Percentiles rank a stretch among this genome's conserved stretches.
These are phyloP conservation scores for Iberis pinnata DNA, from an alignment of 345 rosid genomes.

Conservation along the genomic window DNA sequence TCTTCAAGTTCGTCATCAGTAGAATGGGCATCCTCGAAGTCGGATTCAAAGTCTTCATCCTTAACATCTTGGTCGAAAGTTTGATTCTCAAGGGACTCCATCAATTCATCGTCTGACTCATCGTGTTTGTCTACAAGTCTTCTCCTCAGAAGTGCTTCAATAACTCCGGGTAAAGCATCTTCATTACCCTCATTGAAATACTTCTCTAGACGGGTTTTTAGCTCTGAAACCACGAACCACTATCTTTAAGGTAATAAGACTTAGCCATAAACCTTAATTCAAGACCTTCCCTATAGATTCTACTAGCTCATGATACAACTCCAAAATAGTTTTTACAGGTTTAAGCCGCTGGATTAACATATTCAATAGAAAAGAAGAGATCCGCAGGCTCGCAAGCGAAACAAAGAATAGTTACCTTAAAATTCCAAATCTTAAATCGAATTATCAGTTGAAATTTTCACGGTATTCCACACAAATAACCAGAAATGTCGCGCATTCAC, in stretches of 20 bases:
- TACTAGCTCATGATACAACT: background rate
- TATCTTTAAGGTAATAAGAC: background rate
- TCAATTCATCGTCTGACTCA: constrained; percentile 69
- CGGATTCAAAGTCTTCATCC: constrained; percentile 64
- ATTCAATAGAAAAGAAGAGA: too few species aligned
- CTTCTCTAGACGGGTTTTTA: constrained; percentile 52
- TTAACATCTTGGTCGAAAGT: constrained; percentile 50
- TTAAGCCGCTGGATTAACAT: background rate
- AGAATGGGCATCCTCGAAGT: constrained; percentile 50
- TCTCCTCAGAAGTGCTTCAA: constrained; percentile 61
- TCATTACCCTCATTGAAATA: constrained; percentile 69
- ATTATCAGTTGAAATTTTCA: background rate
- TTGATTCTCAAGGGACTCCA: constrained; percentile 37
- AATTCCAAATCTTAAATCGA: background rate
- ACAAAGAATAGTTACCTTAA: background rate
- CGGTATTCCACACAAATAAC: background rate
- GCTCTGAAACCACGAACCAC: constrained; percentile 42
- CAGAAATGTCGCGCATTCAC: too few species aligned
- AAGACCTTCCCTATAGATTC: constrained; percentile 1
- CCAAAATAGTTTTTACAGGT: background rate
- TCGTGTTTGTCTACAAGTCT: constrained; percentile 48
- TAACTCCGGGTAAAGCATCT: constrained; percentile 54
- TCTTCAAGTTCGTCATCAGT: constrained; percentile 77
- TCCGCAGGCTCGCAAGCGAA: too few species aligned
- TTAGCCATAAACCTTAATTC: background rate